A percentile compares a stretch with the other conserved stretches of the same genome.
Evolutionary conservation across 352 stramenopile genomes (phyloP).

Genomic region (Globisporangium splendens): DNA sequence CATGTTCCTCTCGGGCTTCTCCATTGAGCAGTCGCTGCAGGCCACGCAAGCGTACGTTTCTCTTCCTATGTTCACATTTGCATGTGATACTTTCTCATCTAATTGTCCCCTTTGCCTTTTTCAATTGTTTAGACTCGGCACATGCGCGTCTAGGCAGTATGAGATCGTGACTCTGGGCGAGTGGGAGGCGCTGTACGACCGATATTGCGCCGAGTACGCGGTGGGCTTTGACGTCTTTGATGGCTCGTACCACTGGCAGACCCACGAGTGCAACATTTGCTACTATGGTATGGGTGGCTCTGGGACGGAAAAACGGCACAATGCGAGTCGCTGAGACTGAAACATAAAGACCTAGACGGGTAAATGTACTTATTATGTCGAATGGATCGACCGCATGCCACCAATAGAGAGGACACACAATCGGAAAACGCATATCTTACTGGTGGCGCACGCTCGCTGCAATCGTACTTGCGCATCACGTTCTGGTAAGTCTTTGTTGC

Average conservation of each 20-base stretch:
- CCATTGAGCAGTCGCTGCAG: constrained; percentile 71
- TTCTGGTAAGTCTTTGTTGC: no score
- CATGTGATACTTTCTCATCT: not conserved
- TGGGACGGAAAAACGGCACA: constrained; percentile 39
- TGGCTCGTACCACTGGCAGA: constrained; percentile 82
- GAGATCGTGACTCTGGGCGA: constrained; percentile 82
- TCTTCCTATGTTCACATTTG: not conserved
- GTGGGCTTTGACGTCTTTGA: constrained; percentile 79
- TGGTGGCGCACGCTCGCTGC: not conserved
- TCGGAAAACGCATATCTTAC: constrained; percentile 4
- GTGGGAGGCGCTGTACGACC: constrained; percentile 78
- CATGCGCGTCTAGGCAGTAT: constrained; percentile 63
- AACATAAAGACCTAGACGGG: constrained; percentile 2
- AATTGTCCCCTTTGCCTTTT: no score
- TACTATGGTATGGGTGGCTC: constrained; percentile 63
- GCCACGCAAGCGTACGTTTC: constrained; percentile 68
- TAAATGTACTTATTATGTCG: not conserved
- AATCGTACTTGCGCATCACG: not conserved
- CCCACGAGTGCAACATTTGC: constrained; percentile 74
- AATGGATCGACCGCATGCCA: not conserved
- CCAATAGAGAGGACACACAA: constrained; percentile 2
- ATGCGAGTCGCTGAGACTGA: constrained; percentile 29
- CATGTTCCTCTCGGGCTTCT: constrained; percentile 84
- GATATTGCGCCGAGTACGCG: constrained; percentile 77
- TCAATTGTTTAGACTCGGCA: constrained; percentile 56